phyloP scores from a whole-genome alignment of 2,329 filamentous ascomycete genomes.

The Pleurostoma richardsiae region DNA sequence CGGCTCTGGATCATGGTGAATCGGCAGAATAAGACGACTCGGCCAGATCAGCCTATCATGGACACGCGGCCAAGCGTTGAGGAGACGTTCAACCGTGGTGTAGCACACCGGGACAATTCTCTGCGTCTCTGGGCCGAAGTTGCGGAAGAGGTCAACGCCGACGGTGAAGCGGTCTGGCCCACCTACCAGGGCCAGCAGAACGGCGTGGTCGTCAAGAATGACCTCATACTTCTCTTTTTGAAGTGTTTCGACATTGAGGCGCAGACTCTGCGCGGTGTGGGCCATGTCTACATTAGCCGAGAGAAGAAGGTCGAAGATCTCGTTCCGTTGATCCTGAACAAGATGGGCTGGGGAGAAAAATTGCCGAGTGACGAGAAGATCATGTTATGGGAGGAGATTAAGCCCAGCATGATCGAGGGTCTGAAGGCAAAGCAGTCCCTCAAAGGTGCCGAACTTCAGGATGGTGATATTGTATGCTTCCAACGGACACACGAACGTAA shows the following conservation, averaged over 20 bases:
- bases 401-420: constrained; percentile 92
- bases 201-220: constrained; percentile 52
- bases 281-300: constrained; percentile 82
- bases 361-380: constrained; percentile 57
- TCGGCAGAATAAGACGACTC: constrained; percentile 92
- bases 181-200: constrained; percentile 54
- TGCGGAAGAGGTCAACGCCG: constrained; percentile 57
- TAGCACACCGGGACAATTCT: constrained; percentile 60
- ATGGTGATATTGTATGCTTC: constrained; percentile 95
- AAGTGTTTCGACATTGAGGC: constrained; percentile 82
- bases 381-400: constrained; percentile 93
- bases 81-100: constrained; percentile 52
- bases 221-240: constrained; percentile 76
- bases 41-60: constrained; percentile 81
- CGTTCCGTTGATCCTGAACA: constrained; percentile 67
- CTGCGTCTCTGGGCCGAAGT: constrained; percentile 87
- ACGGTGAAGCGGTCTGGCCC: constrained; percentile 70
- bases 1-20: constrained; percentile 98
- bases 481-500: constrained; percentile 59
- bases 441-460: constrained; percentile 88
- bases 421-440: constrained; percentile 90
- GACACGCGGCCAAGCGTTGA: constrained; percentile 74
- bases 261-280: constrained; percentile 71
- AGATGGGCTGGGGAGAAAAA: constrained; percentile 82
- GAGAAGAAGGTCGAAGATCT: constrained; percentile 86